A percentile compares a stretch with the other conserved stretches of the same genome.
These are phyloP conservation scores for Leucocoprinus sp. DNA, from an alignment of 768 basidiomycete species.

Conservation along the genomic window DNA sequence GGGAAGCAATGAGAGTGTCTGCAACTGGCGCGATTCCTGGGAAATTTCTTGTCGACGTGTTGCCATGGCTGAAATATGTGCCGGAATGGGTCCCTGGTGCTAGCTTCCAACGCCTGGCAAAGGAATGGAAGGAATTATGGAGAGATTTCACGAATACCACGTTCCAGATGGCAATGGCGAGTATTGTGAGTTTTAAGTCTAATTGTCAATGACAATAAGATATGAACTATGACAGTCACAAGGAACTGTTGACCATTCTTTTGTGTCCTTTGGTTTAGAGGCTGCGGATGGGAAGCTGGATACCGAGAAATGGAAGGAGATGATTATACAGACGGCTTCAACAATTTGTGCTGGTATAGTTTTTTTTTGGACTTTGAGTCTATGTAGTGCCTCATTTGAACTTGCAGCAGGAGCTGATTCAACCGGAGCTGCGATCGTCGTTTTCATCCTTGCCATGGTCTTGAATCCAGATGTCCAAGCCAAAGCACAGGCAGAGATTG, in stretches of 20 bases:
- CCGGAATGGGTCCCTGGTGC: slow-evolving; percentile 57
- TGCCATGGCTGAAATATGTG: slow-evolving; percentile 33
- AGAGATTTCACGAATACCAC: slow-evolving; percentile 30
- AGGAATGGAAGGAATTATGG: slow-evolving; percentile 30
- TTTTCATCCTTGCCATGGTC: slow-evolving; percentile 32
- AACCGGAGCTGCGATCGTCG: slow-evolving; percentile 19
- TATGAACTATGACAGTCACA: slow-evolving; percentile 13
- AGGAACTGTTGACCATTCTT: slow-evolving; percentile 17
- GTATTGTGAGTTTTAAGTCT: slow-evolving; percentile 17
- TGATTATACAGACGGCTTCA: slow-evolving; percentile 32
- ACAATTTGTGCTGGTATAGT: slow-evolving; percentile 25
- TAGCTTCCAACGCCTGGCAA: slow-evolving; percentile 46
- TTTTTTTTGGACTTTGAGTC: neutral
- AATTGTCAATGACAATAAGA: neutral
- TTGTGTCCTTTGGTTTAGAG: slow-evolving; percentile 18
- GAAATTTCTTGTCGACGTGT: slow-evolving; percentile 35
- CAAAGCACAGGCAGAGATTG: slow-evolving; percentile 33
- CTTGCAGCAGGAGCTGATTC: slow-evolving; percentile 21
- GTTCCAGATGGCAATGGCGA: slow-evolving; percentile 20
- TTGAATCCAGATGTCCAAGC: slow-evolving; percentile 29
- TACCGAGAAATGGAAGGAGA: slow-evolving; percentile 14
- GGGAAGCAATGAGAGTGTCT: slow-evolving; percentile 27
- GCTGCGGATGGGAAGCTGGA: slow-evolving; percentile 16
- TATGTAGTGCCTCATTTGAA: neutral
- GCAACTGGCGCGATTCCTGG: slow-evolving; percentile 31